Conservation (phyloP, 2,329 filamentous ascomycete genomes). For the Didymella arachidicola region DNA sequence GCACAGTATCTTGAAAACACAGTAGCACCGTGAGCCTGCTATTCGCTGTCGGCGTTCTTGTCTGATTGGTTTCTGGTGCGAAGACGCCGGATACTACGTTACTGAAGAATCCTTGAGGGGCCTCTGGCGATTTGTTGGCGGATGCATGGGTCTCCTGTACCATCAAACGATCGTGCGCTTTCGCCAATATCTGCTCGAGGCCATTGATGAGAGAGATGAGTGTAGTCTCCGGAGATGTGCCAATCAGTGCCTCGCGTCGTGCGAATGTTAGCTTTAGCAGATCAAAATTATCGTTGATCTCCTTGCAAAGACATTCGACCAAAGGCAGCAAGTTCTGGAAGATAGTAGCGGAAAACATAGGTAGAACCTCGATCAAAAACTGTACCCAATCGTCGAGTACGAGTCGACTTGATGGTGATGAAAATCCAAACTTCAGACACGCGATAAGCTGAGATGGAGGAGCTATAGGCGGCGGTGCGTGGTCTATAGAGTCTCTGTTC, state of each 20-base stretch:
- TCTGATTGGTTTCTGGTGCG: constrained; percentile 75
- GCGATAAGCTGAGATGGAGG: constrained; percentile 79
- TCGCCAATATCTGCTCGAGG: constrained; percentile 86
- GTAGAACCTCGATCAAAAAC: constrained; percentile 83
- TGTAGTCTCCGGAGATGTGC: constrained; percentile 69
- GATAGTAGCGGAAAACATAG: constrained; percentile 81
- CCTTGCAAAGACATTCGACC: constrained; percentile 84
- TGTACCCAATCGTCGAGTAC: constrained; percentile 91
- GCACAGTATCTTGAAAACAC: constrained; percentile 95
- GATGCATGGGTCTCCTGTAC: constrained; percentile 75
- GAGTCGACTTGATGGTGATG: constrained; percentile 73
- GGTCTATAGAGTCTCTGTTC: constrained; percentile 41
- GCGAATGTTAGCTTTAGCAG: constrained; percentile 72
- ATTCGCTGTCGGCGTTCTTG: constrained; percentile 87
- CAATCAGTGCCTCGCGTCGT: constrained; percentile 37
- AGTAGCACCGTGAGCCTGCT: constrained; percentile 90
- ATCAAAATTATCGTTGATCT: constrained; percentile 76
- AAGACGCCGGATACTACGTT: constrained; percentile 95
- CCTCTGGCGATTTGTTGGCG: constrained; percentile 78
- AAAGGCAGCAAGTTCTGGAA: constrained; percentile 91
- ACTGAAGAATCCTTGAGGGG: constrained; percentile 86
- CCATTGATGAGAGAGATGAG: constrained; percentile 90
- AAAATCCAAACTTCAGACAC: constrained; percentile 82
- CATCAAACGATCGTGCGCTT: constrained; percentile 82
- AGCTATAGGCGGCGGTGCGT: constrained; percentile 46